Conservation (phyloP, 495 filamentous ascomycete genomes). For the Trichocladium uniseriatum region DNA sequence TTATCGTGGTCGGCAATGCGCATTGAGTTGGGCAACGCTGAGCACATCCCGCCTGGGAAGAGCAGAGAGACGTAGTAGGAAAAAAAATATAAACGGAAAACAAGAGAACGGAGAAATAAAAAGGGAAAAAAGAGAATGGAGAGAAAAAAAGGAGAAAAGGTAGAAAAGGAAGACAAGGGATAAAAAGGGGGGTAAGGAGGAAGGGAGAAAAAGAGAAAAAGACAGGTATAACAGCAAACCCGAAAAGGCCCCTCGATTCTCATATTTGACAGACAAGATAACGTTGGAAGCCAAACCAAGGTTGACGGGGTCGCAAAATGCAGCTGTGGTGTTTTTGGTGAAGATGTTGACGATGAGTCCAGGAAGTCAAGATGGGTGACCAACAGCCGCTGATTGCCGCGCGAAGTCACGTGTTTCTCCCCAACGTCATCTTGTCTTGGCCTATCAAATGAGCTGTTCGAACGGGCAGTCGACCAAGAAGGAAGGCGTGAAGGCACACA, state of each 20-base stretch:
- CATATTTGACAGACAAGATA: too few species aligned
- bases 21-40: background rate
- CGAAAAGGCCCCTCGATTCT: too few species aligned
- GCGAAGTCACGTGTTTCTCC: background rate
- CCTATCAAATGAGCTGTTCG: constrained; percentile 16
- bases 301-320: too few species aligned
- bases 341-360: too few species aligned
- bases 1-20: background rate
- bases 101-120: too few species aligned
- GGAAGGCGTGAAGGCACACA: constrained; percentile 22
- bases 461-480: constrained; percentile 13
- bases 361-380: too few species aligned
- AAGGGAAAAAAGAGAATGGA: too few species aligned
- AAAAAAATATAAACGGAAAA: too few species aligned
- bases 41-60: background rate
- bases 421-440: background rate
- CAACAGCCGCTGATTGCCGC: constrained; percentile 1
- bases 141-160: background rate
- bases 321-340: too few species aligned
- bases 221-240: background rate
- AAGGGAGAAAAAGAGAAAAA: background rate
- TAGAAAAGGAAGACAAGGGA: background rate
- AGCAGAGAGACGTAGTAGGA: too few species aligned
- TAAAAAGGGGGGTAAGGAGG: background rate
- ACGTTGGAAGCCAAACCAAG: too few species aligned